Base-by-base conservation (phyloP, 2,329 filamentous ascomycete species). In the Penicillium brasilianum region DNA sequence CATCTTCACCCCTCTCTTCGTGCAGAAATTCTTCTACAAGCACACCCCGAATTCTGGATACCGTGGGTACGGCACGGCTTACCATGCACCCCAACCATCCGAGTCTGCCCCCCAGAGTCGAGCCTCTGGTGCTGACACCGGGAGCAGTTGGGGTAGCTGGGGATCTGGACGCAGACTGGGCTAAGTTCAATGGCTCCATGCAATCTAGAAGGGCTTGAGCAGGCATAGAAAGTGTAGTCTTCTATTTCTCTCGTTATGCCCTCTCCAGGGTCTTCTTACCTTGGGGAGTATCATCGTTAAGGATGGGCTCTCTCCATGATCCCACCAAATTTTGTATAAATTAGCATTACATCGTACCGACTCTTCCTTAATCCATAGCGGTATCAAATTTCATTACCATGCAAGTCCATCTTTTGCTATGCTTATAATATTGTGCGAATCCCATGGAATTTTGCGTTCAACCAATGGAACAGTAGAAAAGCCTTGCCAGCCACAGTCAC, bases 1-100 rank as follows among this genome's bases (percentile, higher is more conserved):
- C 52, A 82, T 97, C 37, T 82, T 84, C 14, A 95, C 93, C 0
- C 95, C 95, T 2, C 75, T 76, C 6, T 88, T 93, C 67, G 78
- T 98, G 60, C 87, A 86, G 61, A 84, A 84, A 57, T 84, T 90
- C 67, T 90, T 94, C 60, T 80, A 82, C 60, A 83, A 78, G 6
- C 51, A 67, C 57, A 74, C 69, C 28, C 80, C 80, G 22, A 80
- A 80, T 55, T 75, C 78, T 20, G 75, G 79, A 50, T 75, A 83
- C 51, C 85, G 86, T 57, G 75, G 78, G 0, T 90, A 87, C 69
- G 91, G 91, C 4, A 89, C 88, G 0, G 85, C 87, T 3, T 80
- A 86, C 65, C 78, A 83, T 58, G 72, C 79, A 58, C 50, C 59
- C 5, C 49, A 55, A 18, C 53, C 55, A 14, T 44, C 63, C 49